These are phyloP conservation scores for Tillandsia fasciculata DNA, from an alignment of 176 grass and related monocot genomes.

Conservation along the genomic window DNA sequence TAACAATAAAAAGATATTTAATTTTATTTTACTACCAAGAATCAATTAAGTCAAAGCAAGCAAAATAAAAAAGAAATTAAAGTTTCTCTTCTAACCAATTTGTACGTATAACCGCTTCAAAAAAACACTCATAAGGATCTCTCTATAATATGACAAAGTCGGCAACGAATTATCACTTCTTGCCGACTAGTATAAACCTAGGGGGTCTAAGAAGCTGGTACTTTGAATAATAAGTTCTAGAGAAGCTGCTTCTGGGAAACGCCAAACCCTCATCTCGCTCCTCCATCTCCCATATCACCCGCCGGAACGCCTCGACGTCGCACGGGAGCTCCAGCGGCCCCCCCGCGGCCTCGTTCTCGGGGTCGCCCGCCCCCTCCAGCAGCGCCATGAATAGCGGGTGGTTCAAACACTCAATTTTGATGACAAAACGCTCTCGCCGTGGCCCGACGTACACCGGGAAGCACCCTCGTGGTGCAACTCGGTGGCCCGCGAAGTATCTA, in stretches of 20 bases:
- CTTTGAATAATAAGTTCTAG: not conserved
- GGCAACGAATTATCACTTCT: not conserved
- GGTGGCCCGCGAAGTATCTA: not conserved
- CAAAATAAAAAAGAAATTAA: too few species aligned
- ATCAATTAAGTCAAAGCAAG: too few species aligned
- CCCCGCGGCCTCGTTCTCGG: not conserved
- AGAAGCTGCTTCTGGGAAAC: conserved; percentile 5
- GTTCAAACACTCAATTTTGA: conserved; percentile 24
- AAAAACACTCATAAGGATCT: too few species aligned
- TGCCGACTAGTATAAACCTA: not conserved
- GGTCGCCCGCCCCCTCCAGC: conserved; percentile 16
- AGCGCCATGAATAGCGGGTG: conserved; percentile 33
- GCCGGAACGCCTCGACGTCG: conserved; percentile 15
- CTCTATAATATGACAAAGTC: not conserved
- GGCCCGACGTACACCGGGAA: conserved; percentile 30
- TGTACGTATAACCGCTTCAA: too few species aligned
- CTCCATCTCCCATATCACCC: conserved; percentile 30
- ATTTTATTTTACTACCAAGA: too few species aligned
- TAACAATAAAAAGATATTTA: too few species aligned
- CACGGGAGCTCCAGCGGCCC: conserved; percentile 24
- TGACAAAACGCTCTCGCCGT: conserved; percentile 20
- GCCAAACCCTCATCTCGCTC: conserved; percentile 8
- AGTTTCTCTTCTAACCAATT: too few species aligned
- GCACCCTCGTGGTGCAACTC: conserved; percentile 14
- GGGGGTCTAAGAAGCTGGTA: conserved; percentile 15